These are phyloP conservation scores for Gyrodon lividus DNA, from an alignment of 768 basidiomycete genomes.

Conservation along the genomic window DNA sequence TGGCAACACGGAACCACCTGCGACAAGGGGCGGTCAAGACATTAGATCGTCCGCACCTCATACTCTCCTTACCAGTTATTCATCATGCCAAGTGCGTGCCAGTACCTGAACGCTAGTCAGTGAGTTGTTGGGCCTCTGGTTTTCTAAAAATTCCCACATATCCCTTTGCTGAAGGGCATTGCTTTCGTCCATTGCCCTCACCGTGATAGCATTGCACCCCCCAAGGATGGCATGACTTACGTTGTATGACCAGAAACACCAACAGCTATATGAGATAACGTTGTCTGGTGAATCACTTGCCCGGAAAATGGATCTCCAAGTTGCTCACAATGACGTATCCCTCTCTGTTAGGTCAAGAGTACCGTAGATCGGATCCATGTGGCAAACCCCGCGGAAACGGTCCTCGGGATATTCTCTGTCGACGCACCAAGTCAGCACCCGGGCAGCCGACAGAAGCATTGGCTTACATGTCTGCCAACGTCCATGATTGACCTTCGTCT, in stretches of 20 bases:
- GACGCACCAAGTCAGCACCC: background rate
- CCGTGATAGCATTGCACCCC: conserved; percentile 39
- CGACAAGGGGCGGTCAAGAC: conserved; percentile 1
- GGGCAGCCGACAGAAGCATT: background rate
- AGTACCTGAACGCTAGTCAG: conserved; percentile 30
- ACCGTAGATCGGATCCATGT: conserved; percentile 45
- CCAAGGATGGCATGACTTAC: conserved; percentile 36
- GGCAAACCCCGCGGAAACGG: conserved; percentile 38
- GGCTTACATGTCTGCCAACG: conserved; percentile 38
- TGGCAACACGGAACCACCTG: conserved; percentile 58
- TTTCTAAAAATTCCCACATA: conserved; percentile 38
- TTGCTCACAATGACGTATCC: conserved; percentile 47
- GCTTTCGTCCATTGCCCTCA: conserved; percentile 56
- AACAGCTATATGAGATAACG: conserved; percentile 35
- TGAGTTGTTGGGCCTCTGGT: background rate
- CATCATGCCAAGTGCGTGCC: conserved; percentile 63
- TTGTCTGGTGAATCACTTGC: background rate
- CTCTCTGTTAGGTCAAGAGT: conserved; percentile 45
- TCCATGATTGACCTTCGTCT: conserved; percentile 53
- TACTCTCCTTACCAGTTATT: conserved; percentile 40
- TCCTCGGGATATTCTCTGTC: conserved; percentile 50
- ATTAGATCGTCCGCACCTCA: background rate
- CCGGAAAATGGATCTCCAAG: background rate
- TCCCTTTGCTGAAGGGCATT: conserved; percentile 49
- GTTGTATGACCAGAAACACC: conserved; percentile 57